Base-by-base conservation (phyloP, 345 rosid species). In the Linum lewisii region DNA sequence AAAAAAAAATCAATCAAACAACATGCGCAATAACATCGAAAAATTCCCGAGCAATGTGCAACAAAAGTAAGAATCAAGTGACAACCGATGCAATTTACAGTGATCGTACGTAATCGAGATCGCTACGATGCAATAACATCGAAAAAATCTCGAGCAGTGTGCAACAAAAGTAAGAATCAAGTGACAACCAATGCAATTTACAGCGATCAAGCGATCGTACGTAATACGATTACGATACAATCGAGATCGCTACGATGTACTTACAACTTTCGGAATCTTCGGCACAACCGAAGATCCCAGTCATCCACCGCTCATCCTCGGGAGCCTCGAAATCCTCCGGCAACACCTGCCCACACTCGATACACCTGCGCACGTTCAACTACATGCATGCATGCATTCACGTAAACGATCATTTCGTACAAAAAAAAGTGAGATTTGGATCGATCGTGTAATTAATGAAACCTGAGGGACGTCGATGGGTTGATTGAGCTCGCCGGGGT, bases 381-480 rank as follows among this genome's bases (percentile, higher is more conserved):
- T 92, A 77, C 63, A 26, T n/a, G n/a, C 55, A 54, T 7, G 4
- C 24, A 66, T 15, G 10, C 51, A 24, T 7, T 20, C 24, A 20
- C 24, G 7, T 32, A 23, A 24, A 23, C 24, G n/a, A 8, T n/a
- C n/a, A n/a, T n/a, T n/a, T n/a, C n/a, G n/a, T n/a, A n/a, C n/a
- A n/a, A n/a, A n/a, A n/a, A n/a, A n/a, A n/a, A n/a, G n/a, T n/a
- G n/a, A n/a, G n/a, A n/a, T n/a, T n/a, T n/a, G n/a, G n/a, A n/a
- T n/a, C n/a, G 32, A 26, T 6, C 32, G 32, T 2, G 6, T 26
- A 26, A 2, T 26, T 26, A 26, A 26, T 2, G 6, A 56, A 52
- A 93, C 97, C 83, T 93, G 99, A 73, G 95, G 90, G 73, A 89
- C 95, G 22, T 87, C 85, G 63, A 93, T 82, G 5, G 99, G 99